Evolutionary conservation across 805 yeast genomes (phyloP).

Genomic region (Metschnikowia anglica): DNA sequence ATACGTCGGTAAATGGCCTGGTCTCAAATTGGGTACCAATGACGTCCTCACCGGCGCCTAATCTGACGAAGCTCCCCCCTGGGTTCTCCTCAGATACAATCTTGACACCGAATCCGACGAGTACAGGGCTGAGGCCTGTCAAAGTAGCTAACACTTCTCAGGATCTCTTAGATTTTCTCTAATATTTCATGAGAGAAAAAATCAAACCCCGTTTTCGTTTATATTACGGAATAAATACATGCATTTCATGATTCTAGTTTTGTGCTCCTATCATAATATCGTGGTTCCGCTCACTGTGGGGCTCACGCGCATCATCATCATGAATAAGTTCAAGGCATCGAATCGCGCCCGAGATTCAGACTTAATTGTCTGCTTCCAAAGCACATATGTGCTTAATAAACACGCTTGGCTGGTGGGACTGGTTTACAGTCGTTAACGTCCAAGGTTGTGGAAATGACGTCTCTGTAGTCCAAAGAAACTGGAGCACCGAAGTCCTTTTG

Average conservation of each 20-base stretch:
- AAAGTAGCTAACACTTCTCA: not conserved
- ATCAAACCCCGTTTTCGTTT: not conserved
- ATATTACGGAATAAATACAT: conserved; percentile 10
- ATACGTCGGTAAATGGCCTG: not conserved
- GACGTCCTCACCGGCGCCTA: conserved; percentile 5
- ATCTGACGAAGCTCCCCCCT: conserved; percentile 29
- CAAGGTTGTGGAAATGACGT: conserved; percentile 76
- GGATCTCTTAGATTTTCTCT: conserved; percentile 21
- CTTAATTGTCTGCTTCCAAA: not conserved
- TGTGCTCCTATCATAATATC: conserved; percentile 1
- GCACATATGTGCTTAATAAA: conserved; percentile 53
- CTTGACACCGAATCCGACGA: conserved; percentile 27
- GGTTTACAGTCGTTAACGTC: conserved; percentile 92
- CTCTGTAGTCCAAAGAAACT: conserved; percentile 79
- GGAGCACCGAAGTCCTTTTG: conserved; percentile 70
- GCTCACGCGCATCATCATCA: not conserved
- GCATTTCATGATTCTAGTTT: conserved; percentile 17
- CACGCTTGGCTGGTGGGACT: conserved; percentile 96
- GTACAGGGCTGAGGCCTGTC: conserved; percentile 3
- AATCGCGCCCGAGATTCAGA: conserved; percentile 1
- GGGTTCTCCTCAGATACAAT: conserved; percentile 28
- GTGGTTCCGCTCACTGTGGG: not conserved
- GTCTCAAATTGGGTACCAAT: conserved; percentile 9
- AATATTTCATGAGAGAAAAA: not conserved
- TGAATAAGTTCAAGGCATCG: conserved; percentile 1